phyloP scores from a whole-genome alignment of 148 eudicot species.

The Diospyros lotus region DNA sequence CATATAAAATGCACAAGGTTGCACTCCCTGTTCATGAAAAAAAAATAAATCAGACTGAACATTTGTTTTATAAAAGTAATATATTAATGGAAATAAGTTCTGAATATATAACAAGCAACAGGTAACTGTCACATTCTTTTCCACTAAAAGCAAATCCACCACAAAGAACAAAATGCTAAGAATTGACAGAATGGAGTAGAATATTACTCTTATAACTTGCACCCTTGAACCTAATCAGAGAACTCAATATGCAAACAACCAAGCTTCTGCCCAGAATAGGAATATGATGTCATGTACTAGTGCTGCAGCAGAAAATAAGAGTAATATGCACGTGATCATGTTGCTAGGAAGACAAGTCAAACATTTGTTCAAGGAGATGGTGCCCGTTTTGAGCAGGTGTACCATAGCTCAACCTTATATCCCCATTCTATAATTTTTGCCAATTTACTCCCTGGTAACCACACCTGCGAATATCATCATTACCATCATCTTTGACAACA shows the following conservation, averaged over 20 bases:
- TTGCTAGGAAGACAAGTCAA: neutral
- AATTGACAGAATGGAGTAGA: neutral
- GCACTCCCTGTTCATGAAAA: constrained; percentile 53
- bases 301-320: neutral
- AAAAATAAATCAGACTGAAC: neutral
- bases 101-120: neutral
- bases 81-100: neutral
- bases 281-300: neutral
- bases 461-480: too few species aligned
- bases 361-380: neutral
- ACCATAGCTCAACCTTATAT: too few species aligned
- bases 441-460: too few species aligned
- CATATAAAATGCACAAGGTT: constrained; percentile 73
- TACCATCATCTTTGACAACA: too few species aligned
- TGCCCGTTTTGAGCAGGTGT: too few species aligned
- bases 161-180: neutral
- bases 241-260: neutral
- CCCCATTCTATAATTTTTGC: too few species aligned
- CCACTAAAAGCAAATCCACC: neutral
- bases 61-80: neutral
- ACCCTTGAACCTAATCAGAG: neutral
- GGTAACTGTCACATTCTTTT: neutral
- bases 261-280: neutral
- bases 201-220: neutral
- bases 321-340: neutral